Evolutionary conservation across 805 yeast genomes (phyloP), one percentile per base, ranked within the genome.

Genomic region (Candida sonorensis): DNA sequence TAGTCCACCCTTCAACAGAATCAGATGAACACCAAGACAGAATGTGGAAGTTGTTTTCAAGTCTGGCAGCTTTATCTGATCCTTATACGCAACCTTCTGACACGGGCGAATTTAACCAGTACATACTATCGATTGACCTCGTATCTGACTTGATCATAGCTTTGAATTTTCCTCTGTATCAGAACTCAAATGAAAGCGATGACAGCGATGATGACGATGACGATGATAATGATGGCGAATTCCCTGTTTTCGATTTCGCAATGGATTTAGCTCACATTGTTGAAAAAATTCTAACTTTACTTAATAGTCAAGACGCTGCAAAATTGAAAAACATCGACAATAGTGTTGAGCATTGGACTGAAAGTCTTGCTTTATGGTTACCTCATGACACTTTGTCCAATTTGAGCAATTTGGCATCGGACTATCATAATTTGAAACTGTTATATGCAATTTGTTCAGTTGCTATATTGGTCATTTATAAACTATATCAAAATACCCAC

Each of bases 71-170:
- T 0, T 41, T 73, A 29, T 61, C 64, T 7, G 88, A 81, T 50
- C 85, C 87, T 3, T 61, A 68, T 44, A 77, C 87, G 1, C 85
- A 79, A 44, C 87, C 92, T 0, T 66, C 69, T 17, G 82, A 78
- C 25, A 66, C 65, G 16, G 81, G 77, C 18, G 49, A 55, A 1
- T 52, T 62, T 23, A 58, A 75, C 35, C 53, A 58, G 10, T 57
- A 62, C 33, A 58, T 76, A 2, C 58, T 77, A 12, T 77, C 85
- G 8, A 51, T 78, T 6, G 77, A 75, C 38, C 49, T 67, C n/a
- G 46, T 77, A 10, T 66, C 79, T 13, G 72, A 72, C 38, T 41
- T 75, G 29, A 55, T 74, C 16, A 51, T 76, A 7, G 72, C 73
- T 1, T 51, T 74, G 27, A 39, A 61, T 30, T 45, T 42, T 10